Conservation (phyloP, 2,329 filamentous ascomycete genomes). For the Allantophomopsis cytisporea region DNA sequence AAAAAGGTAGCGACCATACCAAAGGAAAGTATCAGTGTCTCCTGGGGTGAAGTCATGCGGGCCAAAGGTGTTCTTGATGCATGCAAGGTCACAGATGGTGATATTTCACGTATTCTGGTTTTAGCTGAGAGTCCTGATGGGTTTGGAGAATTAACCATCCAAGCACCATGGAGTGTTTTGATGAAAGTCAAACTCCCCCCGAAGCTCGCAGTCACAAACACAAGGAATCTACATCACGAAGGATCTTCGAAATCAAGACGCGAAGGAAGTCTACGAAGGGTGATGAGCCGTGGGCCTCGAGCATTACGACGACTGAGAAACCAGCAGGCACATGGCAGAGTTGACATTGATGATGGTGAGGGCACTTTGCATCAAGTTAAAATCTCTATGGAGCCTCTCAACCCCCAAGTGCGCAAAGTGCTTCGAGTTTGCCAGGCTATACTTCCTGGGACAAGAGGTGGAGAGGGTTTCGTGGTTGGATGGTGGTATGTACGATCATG, state of each 20-base stretch:
- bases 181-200: conserved; percentile 50
- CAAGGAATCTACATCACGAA: conserved; percentile 42
- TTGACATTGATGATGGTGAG: conserved; percentile 53
- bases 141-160: conserved; percentile 52
- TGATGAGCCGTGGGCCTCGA: conserved; percentile 25
- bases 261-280: conserved; percentile 32
- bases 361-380: conserved; percentile 50
- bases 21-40: conserved; percentile 17
- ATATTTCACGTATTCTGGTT: conserved; percentile 54
- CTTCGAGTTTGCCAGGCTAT: conserved; percentile 51
- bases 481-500: conserved; percentile 68
- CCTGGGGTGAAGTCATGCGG: conserved; percentile 18
- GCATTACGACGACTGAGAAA: conserved; percentile 35
- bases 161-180: conserved; percentile 62
- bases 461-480: conserved; percentile 48
- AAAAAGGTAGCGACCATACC: conserved; percentile 3
- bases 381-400: conserved; percentile 52
- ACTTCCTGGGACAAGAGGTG: conserved; percentile 39
- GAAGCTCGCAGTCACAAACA: conserved; percentile 43
- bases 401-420: conserved; percentile 44
- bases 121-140: conserved; percentile 52
- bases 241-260: conserved; percentile 36
- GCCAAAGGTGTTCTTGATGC: conserved; percentile 60
- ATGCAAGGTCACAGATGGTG: conserved; percentile 55
- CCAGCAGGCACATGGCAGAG: conserved; percentile 40